phyloP scores from a whole-genome alignment of 176 grass and related monocot species.

The Triticum timopheevii region DNA sequence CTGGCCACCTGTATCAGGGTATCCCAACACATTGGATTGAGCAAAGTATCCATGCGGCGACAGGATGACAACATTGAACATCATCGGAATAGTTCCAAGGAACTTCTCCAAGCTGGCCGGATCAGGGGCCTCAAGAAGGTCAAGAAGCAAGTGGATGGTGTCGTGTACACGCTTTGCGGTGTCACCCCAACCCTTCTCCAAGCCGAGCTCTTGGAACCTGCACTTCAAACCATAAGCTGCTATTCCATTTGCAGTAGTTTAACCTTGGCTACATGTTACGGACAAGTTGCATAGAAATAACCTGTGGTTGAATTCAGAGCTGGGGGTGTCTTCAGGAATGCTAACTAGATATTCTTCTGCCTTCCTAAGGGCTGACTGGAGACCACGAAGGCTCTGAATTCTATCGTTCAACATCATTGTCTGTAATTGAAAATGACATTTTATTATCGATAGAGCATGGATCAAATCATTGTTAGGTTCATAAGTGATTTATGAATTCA shows the following conservation, averaged over 20 bases:
- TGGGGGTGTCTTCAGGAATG: slow-evolving; percentile 74
- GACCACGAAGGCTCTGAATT: slow-evolving; percentile 76
- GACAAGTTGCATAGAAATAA: slow-evolving; percentile 13
- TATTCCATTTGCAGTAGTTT: slow-evolving; percentile 1
- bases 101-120: slow-evolving; percentile 94
- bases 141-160: slow-evolving; percentile 84
- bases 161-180: slow-evolving; percentile 60
- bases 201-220: slow-evolving; percentile 90
- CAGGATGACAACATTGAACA: slow-evolving; percentile 97
- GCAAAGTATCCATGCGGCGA: slow-evolving; percentile 97
- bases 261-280: neutral
- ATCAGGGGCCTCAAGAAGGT: slow-evolving; percentile 97
- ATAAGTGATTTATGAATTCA: neutral
- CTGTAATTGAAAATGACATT: slow-evolving; percentile 40
- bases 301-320: slow-evolving; percentile 76
- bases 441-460: neutral
- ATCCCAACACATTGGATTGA: slow-evolving; percentile 96
- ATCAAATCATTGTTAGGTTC: neutral
- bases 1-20: slow-evolving; percentile 98
- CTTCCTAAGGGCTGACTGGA: slow-evolving; percentile 85
- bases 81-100: slow-evolving; percentile 87
- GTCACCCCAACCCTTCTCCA: slow-evolving; percentile 99
- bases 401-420: slow-evolving; percentile 98
- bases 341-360: slow-evolving; percentile 74
- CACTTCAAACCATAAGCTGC: slow-evolving; percentile 14